Evolutionary conservation across 805 yeast species (phyloP).

Genomic region (Ascoidea rubescens): DNA sequence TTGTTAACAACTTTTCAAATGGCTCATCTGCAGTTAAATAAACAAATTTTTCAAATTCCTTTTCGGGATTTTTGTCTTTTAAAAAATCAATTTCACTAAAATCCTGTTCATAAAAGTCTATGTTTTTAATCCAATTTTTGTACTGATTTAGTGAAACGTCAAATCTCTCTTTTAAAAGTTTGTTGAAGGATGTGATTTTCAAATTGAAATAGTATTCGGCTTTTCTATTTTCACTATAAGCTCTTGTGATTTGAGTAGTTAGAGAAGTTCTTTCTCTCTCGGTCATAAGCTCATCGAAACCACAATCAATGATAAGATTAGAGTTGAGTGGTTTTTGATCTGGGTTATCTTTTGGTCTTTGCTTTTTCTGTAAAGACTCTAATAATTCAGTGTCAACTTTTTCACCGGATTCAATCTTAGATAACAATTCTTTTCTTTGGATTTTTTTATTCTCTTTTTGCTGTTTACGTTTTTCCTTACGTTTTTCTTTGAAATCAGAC

Average conservation of each 20-base stretch:
- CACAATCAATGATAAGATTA: constrained; percentile 69
- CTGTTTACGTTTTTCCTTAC: constrained; percentile 40
- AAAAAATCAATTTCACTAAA: constrained; percentile 19
- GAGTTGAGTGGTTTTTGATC: constrained; percentile 37
- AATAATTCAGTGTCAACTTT: constrained; percentile 22
- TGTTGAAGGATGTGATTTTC: constrained; percentile 49
- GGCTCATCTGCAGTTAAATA: constrained; percentile 85
- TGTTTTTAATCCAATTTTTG: constrained; percentile 46
- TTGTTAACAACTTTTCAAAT: constrained; percentile 37
- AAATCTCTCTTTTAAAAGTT: constrained; percentile 52
- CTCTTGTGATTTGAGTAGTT: constrained; percentile 67
- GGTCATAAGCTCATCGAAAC: constrained; percentile 80
- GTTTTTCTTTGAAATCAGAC: constrained; percentile 38
- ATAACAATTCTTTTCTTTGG: constrained; percentile 19
- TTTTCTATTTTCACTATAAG: constrained; percentile 66
- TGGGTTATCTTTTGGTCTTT: constrained; percentile 20
- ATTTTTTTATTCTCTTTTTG: constrained; percentile 27
- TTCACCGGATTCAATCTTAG: constrained; percentile 22
- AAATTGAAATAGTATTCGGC: constrained; percentile 45
- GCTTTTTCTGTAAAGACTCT: constrained; percentile 11
- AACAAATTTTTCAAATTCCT: constrained; percentile 25
- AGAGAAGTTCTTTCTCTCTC: constrained; percentile 57
- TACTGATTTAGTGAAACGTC: constrained; percentile 46
- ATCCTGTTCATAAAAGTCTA: constrained; percentile 32
- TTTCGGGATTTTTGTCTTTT: constrained; percentile 1